Base-by-base conservation (phyloP, 1,284 basidiomycete species). In the Hymenochaete sp. region DNA sequence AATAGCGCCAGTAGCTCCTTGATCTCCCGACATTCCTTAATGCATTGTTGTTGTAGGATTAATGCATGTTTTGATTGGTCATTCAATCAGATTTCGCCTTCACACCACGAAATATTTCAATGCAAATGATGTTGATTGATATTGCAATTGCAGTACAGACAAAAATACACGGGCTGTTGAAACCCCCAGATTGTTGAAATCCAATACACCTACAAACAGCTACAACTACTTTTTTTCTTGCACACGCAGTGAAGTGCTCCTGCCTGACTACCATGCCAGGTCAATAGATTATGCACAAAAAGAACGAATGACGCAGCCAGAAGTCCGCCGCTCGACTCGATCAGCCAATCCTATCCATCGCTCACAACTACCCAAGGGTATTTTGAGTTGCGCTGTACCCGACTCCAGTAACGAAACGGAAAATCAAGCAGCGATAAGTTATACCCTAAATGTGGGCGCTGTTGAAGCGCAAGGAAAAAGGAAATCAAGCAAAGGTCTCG, bases 381-480 rank as follows among this genome's bases (percentile, higher is more conserved):
- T 45, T 42, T 46, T 45, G 33, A 22, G 38, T 8, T 22, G 28
- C 18, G 13, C 8, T n/a, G 32, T 6, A n/a, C 32, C 14, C 37
- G n/a, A n/a, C n/a, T n/a, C n/a, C n/a, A n/a, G n/a, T n/a, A n/a
- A 16, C 21, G 10, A 44, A 29, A 27, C 25, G 36, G 40, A 42
- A 37, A 22, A 13, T 32, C 10, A 52, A 49, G 51, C 55, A 53
- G 57, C 57, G 63, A 70, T 67, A 69, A 67, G 54, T 66, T 68
- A 66, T 66, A 47, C 45, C 70, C 65, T 56, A 60, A 60, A 63
- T 61, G 59, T 63, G 70, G 70, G 67, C 80, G 86, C 88, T 91
- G 88, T 91, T 91, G 88, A 91, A 91, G 87, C 88, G 81, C 70
- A 70, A 67, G 62, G 65, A 57, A 59, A 54, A 35, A 56, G 51